Percentiles rank a stretch among this genome's conserved stretches.
phyloP scores from a whole-genome alignment of 768 basidiomycete genomes.

The Chalciporus piperatus region DNA sequence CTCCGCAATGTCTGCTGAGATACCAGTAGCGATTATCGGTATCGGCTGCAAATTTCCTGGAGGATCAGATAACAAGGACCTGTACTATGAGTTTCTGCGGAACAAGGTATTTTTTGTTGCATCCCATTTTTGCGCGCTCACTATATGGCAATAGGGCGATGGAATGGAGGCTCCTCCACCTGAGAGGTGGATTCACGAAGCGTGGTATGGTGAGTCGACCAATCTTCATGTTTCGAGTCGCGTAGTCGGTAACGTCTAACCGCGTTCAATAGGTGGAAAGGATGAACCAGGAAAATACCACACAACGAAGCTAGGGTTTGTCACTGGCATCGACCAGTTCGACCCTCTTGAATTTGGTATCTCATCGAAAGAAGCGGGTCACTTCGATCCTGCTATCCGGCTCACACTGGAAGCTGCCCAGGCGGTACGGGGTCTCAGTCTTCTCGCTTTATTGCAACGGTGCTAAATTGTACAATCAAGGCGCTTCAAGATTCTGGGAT shows the following conservation, averaged over 20 bases:
- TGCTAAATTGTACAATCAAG: neutral
- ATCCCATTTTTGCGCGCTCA: neutral
- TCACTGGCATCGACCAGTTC: constrained; percentile 32
- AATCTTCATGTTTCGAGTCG: neutral
- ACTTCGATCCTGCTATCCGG: constrained; percentile 32
- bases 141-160: constrained; percentile 20
- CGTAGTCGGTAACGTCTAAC: neutral
- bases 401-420: constrained; percentile 32
- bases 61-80: constrained; percentile 29
- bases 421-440: neutral
- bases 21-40: constrained; percentile 29
- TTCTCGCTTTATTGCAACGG: too few species aligned
- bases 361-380: constrained; percentile 27
- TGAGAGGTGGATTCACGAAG: constrained; percentile 29
- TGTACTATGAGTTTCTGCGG: constrained; percentile 30
- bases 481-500: constrained; percentile 48
- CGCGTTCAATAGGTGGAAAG: constrained; percentile 19
- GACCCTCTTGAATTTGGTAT: constrained; percentile 35
- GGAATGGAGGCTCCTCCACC: constrained; percentile 27
- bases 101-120: constrained; percentile 19
- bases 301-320: constrained; percentile 28
- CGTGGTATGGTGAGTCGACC: constrained; percentile 30
- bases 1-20: constrained; percentile 27
- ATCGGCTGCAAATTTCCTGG: constrained; percentile 34
- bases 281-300: constrained; percentile 32